Evolutionary conservation across 2,329 filamentous ascomycete species (phyloP).

Genomic region (Fusarium sp.): DNA sequence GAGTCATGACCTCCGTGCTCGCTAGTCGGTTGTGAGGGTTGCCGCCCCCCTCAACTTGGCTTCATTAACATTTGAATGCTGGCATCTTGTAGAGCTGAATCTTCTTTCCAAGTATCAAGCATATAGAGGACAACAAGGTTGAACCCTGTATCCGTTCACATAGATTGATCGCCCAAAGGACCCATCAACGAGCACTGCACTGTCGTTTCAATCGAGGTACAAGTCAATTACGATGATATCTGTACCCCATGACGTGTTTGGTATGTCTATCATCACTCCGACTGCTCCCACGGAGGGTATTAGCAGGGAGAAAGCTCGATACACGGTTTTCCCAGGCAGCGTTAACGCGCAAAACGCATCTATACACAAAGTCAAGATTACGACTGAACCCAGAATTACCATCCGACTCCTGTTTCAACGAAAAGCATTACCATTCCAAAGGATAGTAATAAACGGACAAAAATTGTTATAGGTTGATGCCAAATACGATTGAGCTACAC

Average conservation of each 20-base stretch:
- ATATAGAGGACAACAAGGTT: background rate
- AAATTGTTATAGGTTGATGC: background rate
- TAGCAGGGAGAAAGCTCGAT: background rate
- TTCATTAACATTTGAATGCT: background rate
- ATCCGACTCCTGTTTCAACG: background rate
- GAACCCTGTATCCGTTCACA: background rate
- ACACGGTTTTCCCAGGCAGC: background rate
- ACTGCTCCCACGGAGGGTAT: background rate
- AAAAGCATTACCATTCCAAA: background rate
- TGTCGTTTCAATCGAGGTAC: background rate
- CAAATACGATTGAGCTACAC: background rate
- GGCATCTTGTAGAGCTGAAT: background rate
- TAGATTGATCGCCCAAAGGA: background rate
- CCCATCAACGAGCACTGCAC: background rate
- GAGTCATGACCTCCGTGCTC: background rate
- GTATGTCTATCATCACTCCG: background rate
- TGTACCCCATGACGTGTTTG: background rate
- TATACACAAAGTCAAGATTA: background rate
- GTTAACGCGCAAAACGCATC: background rate
- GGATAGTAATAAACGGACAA: background rate
- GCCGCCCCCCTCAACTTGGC: background rate
- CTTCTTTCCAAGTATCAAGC: too few relatives aligned
- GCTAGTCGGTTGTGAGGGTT: background rate
- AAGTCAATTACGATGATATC: background rate
- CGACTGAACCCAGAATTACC: background rate